Evolutionary conservation across 371 early-diverging fungal species (phyloP).

Genomic region (Mortierella sp.): DNA sequence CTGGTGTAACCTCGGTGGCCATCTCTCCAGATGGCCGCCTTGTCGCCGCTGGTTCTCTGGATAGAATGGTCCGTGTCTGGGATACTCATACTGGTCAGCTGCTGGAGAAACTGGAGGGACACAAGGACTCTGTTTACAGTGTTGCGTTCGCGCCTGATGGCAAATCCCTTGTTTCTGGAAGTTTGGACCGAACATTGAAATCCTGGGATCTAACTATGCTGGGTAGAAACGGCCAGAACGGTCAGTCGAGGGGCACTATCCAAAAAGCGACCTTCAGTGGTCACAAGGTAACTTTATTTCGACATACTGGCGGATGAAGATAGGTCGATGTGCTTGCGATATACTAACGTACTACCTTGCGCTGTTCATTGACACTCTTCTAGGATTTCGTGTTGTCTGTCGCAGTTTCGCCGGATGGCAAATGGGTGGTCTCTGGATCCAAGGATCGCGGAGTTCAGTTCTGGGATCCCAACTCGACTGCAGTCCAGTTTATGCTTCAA

Average conservation of each 20-base stretch:
- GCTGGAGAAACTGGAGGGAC: constrained; percentile 93
- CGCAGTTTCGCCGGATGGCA: constrained; percentile 91
- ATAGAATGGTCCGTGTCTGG: constrained; percentile 96
- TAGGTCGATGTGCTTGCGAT: too few species aligned
- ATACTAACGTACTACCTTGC: neutral
- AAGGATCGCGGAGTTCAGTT: constrained; percentile 96
- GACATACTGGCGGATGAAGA: too few species aligned
- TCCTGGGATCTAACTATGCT: constrained; percentile 88
- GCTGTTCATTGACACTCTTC: neutral
- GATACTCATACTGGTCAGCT: constrained; percentile 84
- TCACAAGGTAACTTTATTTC: constrained; percentile 73
- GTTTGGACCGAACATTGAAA: constrained; percentile 95
- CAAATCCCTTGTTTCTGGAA: constrained; percentile 90
- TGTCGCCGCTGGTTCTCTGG: constrained; percentile 93
- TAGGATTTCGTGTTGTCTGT: constrained; percentile 97
- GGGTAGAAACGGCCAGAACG: constrained; percentile 54
- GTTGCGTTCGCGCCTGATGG: constrained; percentile 98
- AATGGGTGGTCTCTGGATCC: constrained; percentile 94
- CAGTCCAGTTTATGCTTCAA: constrained; percentile 92
- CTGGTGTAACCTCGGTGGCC: constrained; percentile 96
- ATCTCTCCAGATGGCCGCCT: constrained; percentile 85
- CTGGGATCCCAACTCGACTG: constrained; percentile 89
- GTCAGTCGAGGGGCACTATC: constrained; percentile 45
- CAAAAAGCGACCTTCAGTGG: constrained; percentile 71
- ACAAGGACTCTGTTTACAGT: constrained; percentile 96